A percentile compares a stretch with the other conserved stretches of the same genome.
Conservation (phyloP, 805 yeast genomes). For the Komagataella mondaviorum region DNA sequence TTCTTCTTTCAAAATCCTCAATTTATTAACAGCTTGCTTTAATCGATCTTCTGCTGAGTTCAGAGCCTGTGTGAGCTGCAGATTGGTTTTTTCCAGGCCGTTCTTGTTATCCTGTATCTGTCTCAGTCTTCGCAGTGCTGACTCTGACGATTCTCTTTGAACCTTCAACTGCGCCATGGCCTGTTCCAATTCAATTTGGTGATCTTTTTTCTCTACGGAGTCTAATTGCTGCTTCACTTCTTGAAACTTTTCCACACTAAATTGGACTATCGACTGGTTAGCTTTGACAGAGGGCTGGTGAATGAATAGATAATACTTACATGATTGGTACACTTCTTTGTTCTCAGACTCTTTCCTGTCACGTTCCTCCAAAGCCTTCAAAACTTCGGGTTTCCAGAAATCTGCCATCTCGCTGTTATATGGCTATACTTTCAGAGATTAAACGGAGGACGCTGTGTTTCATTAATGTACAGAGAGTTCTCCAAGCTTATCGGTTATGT, state of each 20-base stretch:
- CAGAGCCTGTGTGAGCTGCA: not conserved
- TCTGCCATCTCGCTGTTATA: not conserved
- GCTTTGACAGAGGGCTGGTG: not conserved
- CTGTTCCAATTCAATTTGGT: not conserved
- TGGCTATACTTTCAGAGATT: not conserved
- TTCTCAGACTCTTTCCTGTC: not conserved
- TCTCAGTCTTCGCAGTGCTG: not conserved
- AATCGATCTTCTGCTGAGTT: not conserved
- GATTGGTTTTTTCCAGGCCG: not conserved
- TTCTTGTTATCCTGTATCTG: not conserved
- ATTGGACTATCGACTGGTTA: not conserved
- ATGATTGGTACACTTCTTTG: not conserved
- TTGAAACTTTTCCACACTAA: not conserved
- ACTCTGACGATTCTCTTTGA: not conserved
- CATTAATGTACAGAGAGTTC: not conserved
- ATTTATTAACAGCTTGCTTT: not conserved
- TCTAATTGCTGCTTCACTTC: not conserved
- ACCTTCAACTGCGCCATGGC: not conserved
- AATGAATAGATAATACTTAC: not conserved
- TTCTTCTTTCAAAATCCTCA: slow-evolving; percentile 12
- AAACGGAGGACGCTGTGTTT: not conserved
- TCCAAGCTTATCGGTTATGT: not conserved
- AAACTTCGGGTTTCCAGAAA: not conserved
- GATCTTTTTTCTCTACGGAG: not conserved
- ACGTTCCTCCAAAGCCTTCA: not conserved